Percentiles rank a stretch among this genome's conserved stretches.
These are phyloP conservation scores for Goniomonas avonlea DNA, from an alignment of 78 protist genomes.

Conservation along the genomic window DNA sequence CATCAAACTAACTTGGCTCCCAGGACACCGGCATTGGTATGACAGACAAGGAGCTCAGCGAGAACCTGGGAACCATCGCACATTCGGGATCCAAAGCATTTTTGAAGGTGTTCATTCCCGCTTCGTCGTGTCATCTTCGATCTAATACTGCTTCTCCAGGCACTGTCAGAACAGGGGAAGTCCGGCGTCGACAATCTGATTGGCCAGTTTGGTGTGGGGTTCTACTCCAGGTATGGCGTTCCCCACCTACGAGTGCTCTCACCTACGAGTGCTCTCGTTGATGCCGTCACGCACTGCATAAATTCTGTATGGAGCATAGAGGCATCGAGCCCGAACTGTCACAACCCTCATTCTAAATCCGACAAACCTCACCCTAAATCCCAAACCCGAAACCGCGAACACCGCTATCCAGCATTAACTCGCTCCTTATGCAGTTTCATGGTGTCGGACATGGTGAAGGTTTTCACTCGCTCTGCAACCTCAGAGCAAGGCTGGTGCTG, in stretches of 20 bases:
- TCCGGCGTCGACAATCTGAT: constrained; percentile 62
- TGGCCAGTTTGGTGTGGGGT: constrained; percentile 98
- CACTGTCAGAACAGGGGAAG: background rate
- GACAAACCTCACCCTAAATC: too few relatives aligned
- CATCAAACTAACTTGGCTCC: too few relatives aligned
- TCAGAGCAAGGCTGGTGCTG: constrained; percentile 43
- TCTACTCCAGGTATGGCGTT: too few relatives aligned
- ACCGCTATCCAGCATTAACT: too few relatives aligned
- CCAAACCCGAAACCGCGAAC: too few relatives aligned
- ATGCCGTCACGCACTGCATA: background rate
- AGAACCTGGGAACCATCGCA: constrained; percentile 92
- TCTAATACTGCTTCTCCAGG: too few relatives aligned
- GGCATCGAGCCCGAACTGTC: too few relatives aligned
- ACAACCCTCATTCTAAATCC: too few relatives aligned
- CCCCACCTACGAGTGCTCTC: too few relatives aligned
- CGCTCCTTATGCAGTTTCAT: constrained; percentile 60
- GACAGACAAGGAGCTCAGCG: constrained; percentile 78
- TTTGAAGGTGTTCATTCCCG: background rate
- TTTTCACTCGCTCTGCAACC: constrained; percentile 36
- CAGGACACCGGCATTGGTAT: constrained; percentile 92
- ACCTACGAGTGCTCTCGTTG: too few relatives aligned
- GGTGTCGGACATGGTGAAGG: constrained; percentile 71
- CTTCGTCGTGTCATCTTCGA: too few relatives aligned
- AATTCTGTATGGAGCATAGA: background rate
- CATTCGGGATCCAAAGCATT: constrained; percentile 59